Evolutionary conservation across 352 stramenopile species (phyloP), one percentile per base, ranked within the genome.

Genomic region (Phytophthora cactorum): DNA sequence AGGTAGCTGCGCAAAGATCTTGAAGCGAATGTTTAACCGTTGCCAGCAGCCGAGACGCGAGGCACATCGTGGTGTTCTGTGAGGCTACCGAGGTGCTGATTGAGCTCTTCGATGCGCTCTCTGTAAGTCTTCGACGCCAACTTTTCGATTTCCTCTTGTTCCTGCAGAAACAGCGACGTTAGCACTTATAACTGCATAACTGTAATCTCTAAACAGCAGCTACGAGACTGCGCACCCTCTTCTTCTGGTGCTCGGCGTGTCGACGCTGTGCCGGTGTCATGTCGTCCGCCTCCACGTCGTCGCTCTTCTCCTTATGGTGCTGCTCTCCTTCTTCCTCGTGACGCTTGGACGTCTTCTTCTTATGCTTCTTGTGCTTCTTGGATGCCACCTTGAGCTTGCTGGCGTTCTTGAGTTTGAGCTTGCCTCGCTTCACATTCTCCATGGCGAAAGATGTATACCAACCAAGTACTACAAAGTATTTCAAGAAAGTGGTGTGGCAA

Each of bases 51-150:
- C 2, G 86, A 97, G 44, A 92, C 94, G 45, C 97, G 87, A 63
- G 97, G 97, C 70, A 99, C 97, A 74, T 99, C 97, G 79, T 99
- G 98, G 68, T 98, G 96, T 81, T 99, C 97, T 1, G 97, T 99
- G 56, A 99, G 79, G 41, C 88, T 94, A 38, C 92, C 84, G 10
- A 99, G 82, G 57, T 98, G 96, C 77, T 98, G 83, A 75, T 99
- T 99, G 66, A 99, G 97, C 66, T 98, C 90, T 76, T 99, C 97
- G 9, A 99, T 93, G 53, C 92, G 81, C 69, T 98, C 86, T 59
- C 93, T 79, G 70, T 97, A 97, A 32, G 91, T 98, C 70, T 95
- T 95, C 38, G 77, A 78, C 2, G 86, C 89, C 59, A 90, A 52
- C 57, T 97, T 95, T 39, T 93, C 83, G 54, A 96, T 95, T 38